Evolutionary conservation across 371 early-diverging fungal species (phyloP).

Genomic region (Capniomyces stellatus): DNA sequence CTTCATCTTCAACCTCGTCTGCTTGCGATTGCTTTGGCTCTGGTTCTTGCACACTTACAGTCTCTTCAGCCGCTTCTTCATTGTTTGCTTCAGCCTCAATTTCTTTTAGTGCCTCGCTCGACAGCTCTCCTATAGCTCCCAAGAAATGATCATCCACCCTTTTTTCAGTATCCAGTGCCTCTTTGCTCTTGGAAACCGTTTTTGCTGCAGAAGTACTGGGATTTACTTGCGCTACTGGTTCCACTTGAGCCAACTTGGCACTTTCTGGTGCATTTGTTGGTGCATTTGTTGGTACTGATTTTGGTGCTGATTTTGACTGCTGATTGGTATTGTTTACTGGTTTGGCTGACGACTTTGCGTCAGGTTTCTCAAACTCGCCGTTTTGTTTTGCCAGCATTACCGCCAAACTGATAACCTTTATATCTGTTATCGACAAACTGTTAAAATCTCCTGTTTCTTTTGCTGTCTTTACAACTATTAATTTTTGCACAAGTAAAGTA

Average conservation of each 20-base stretch:
- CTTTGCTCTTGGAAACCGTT: too few relatives aligned
- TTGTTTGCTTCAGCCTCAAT: neutral
- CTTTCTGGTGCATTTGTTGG: too few relatives aligned
- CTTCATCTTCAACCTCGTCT: neutral
- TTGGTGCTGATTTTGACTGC: too few relatives aligned
- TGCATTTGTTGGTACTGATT: constrained; percentile 7
- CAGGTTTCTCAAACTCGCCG: constrained; percentile 16
- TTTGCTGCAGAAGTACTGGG: too few relatives aligned
- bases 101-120: neutral
- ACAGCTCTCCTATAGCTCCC: neutral
- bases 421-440: constrained; percentile 62
- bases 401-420: constrained; percentile 76
- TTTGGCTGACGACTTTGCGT: too few relatives aligned
- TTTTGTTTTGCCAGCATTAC: constrained; percentile 62
- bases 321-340: too few relatives aligned
- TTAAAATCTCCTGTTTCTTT: constrained; percentile 86
- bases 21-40: neutral
- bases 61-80: neutral
- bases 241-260: too few relatives aligned
- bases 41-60: neutral
- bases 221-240: too few relatives aligned
- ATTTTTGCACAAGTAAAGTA: too few relatives aligned
- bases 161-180: too few relatives aligned
- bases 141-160: neutral
- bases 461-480: constrained; percentile 56